These are phyloP conservation scores for Sclerotinia subarctica DNA, from an alignment of 2,329 filamentous ascomycete genomes.

Conservation along the genomic window DNA sequence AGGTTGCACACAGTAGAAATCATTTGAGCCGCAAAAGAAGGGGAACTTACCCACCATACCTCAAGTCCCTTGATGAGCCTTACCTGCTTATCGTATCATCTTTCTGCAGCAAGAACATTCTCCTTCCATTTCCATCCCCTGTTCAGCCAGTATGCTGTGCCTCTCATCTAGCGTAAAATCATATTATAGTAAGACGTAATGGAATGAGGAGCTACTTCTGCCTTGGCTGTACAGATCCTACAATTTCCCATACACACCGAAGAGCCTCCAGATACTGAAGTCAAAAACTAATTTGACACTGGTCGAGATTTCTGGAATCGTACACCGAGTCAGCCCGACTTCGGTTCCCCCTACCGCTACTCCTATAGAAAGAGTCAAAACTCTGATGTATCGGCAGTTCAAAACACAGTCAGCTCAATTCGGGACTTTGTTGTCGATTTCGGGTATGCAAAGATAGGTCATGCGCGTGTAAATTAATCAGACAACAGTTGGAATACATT, in stretches of 20 bases:
- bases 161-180: neutral
- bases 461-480: neutral
- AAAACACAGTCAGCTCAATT: constrained; percentile 9
- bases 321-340: neutral
- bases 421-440: constrained; percentile 3
- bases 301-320: neutral
- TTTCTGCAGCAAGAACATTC: neutral
- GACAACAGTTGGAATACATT: neutral
- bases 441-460: neutral
- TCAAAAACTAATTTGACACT: neutral
- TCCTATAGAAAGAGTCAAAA: neutral
- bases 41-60: neutral
- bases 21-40: neutral
- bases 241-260: neutral
- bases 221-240: neutral
- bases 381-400: neutral
- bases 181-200: neutral
- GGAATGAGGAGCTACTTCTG: neutral
- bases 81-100: neutral
- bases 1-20: neutral
- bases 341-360: neutral
- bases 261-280: neutral
- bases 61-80: too few relatives aligned
- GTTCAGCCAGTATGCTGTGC: neutral
- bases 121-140: neutral